These are phyloP conservation scores for Apiospora rasikravindrae DNA, from an alignment of 2,329 filamentous ascomycete genomes.

Conservation along the genomic window DNA sequence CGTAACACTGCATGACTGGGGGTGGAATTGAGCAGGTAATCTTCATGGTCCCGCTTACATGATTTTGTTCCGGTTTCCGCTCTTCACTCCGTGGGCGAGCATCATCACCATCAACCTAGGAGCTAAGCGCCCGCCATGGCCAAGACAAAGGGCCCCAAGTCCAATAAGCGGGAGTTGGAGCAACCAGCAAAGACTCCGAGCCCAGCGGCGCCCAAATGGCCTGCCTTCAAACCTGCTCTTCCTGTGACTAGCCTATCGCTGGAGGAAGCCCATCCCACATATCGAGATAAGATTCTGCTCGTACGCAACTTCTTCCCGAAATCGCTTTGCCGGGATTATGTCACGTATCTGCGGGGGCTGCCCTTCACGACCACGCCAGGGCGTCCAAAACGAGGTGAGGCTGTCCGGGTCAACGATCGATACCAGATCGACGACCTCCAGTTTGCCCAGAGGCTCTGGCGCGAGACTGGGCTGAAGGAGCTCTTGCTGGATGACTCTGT, in stretches of 20 bases:
- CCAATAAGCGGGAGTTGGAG: slow-evolving; percentile 10
- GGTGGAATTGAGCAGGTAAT: background rate
- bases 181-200: slow-evolving; percentile 22
- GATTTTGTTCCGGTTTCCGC: background rate
- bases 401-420: slow-evolving; percentile 86
- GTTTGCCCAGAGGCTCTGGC: slow-evolving; percentile 81
- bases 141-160: slow-evolving; percentile 18
- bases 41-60: background rate
- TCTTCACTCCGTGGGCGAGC: background rate
- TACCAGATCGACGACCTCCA: slow-evolving; percentile 78
- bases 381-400: slow-evolving; percentile 79
- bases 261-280: slow-evolving; percentile 51
- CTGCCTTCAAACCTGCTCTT: slow-evolving; percentile 70
- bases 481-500: slow-evolving; percentile 52
- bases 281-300: slow-evolving; percentile 69
- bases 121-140: slow-evolving; percentile 15
- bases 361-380: slow-evolving; percentile 79
- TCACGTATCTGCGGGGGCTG: slow-evolving; percentile 71
- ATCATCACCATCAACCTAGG: background rate
- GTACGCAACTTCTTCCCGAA: slow-evolving; percentile 77
- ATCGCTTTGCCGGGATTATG: slow-evolving; percentile 76
- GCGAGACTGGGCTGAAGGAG: slow-evolving; percentile 73
- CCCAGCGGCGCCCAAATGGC: slow-evolving; percentile 62
- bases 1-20: background rate
- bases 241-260: slow-evolving; percentile 69